phyloP scores from a whole-genome alignment of 192 early-diverging fungal genomes.

The Oehlia diaphana region DNA sequence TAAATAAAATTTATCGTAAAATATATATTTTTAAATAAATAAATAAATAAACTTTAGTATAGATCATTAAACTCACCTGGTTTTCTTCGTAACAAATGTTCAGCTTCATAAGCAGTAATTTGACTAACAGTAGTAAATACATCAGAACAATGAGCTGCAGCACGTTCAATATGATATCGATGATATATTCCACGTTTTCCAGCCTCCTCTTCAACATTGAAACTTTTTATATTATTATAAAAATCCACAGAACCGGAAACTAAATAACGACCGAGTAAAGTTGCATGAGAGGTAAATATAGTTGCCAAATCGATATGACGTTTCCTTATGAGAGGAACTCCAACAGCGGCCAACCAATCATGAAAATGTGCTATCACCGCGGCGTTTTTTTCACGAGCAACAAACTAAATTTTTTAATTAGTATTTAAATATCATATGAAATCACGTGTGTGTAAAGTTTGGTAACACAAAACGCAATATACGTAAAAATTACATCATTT shows the following conservation, averaged over 20 bases:
- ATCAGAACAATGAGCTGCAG: slow-evolving; percentile 92
- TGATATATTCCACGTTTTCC: slow-evolving; percentile 98
- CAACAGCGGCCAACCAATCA: slow-evolving; percentile 95
- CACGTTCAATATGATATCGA: slow-evolving; percentile 93
- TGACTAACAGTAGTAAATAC: slow-evolving; percentile 98
- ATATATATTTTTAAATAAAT: background rate
- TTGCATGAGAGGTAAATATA: slow-evolving; percentile 96
- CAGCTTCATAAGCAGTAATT: slow-evolving; percentile 95
- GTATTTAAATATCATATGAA: background rate
- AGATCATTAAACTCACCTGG: slow-evolving; percentile 56
- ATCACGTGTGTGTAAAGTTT: background rate
- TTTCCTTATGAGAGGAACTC: slow-evolving; percentile 83
- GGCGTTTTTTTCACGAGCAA: slow-evolving; percentile 33
- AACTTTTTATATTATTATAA: slow-evolving; percentile 91
- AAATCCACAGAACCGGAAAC: slow-evolving; percentile 96
- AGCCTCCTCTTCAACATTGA: slow-evolving; percentile 94
- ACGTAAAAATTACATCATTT: slow-evolving; percentile 66
- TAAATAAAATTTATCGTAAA: background rate
- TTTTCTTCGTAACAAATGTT: slow-evolving; percentile 91
- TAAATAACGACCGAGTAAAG: slow-evolving; percentile 91
- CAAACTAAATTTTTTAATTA: slow-evolving; percentile 31
- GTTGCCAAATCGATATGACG: slow-evolving; percentile 86
- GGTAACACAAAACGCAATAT: background rate
- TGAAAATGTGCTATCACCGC: slow-evolving; percentile 97
- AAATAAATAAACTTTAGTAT: background rate